A percentile compares a stretch with the other conserved stretches of the same genome.
Evolutionary conservation across 805 yeast genomes (phyloP).

Genomic region (Yarrowia sp.): DNA sequence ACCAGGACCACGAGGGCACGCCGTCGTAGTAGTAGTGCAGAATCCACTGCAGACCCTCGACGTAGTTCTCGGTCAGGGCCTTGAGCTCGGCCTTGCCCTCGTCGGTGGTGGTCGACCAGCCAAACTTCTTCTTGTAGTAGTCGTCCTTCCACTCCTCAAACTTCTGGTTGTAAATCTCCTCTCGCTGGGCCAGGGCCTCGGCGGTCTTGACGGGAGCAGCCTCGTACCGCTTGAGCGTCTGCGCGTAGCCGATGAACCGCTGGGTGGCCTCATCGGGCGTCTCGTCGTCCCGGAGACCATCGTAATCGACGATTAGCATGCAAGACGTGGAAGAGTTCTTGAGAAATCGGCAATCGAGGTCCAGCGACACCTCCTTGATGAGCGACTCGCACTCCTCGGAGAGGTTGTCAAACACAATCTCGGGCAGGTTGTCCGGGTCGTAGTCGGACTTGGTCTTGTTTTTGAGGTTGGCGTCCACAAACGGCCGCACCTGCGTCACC

Average conservation of each 20-base stretch:
- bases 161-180: slow-evolving; percentile 66
- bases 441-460: slow-evolving; percentile 29
- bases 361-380: slow-evolving; percentile 10
- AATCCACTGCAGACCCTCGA: slow-evolving; percentile 98
- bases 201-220: slow-evolving; percentile 36
- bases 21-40: slow-evolving; percentile 86
- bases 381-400: slow-evolving; percentile 34
- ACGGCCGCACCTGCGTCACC: slow-evolving; percentile 46
- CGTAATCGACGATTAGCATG: slow-evolving; percentile 31
- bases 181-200: slow-evolving; percentile 44
- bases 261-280: slow-evolving; percentile 59
- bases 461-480: slow-evolving; percentile 41
- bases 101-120: slow-evolving; percentile 58
- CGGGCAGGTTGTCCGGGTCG: slow-evolving; percentile 29
- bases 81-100: slow-evolving; percentile 53
- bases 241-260: slow-evolving; percentile 58
- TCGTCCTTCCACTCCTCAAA: slow-evolving; percentile 78
- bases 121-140: slow-evolving; percentile 82
- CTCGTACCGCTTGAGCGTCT: slow-evolving; percentile 44
- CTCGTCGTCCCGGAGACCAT: slow-evolving; percentile 47
- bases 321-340: slow-evolving; percentile 26
- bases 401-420: slow-evolving; percentile 24
- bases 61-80: slow-evolving; percentile 72
- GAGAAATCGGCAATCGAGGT: slow-evolving; percentile 21
- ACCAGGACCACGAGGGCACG: slow-evolving; percentile 96